Base-by-base conservation (phyloP, 345 rosid genomes). In the Salix udensis region DNA sequence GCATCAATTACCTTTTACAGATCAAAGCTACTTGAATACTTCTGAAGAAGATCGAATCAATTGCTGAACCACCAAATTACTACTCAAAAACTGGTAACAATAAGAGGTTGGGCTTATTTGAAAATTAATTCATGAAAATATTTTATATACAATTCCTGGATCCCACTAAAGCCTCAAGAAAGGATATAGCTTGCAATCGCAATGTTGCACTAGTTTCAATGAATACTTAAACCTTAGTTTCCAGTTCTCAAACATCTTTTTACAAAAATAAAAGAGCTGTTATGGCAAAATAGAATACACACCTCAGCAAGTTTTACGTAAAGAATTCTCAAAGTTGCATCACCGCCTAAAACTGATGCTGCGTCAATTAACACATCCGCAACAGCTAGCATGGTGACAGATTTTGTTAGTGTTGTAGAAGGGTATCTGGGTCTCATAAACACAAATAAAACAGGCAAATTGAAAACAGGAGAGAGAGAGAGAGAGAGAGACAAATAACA, bases 351-450 rank as follows among this genome's bases (percentile, higher is more conserved):
- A 81, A 94, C 94, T 78, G 89, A 87, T 14, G 99, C 99, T 52
- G 97, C 97, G 79, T 96, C 98, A 31, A 80, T 88, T 85, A 96
- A 84, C 73, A 92, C 97, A 80, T 96, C 98, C 85, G 97, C 97
- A 80, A 94, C 97, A 89, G 98, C 99, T 96, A 87, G 72, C 70
- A 87, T 82, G 80, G 88, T 77, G 77, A 82, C 71, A 85, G 66
- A 84, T 68, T 81, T 76, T 39, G 74, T 91, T 80, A 90, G 86
- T 75, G 19, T 72, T 65, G 52, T 75, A 76, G 78, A 79, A 67
- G 52, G 50, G 70, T 44, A 76, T 19, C 55, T 76, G 66, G 67
- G 26, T 82, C 71, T 70, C 82, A 73, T 76, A 65, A 79, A 76
- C 70, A 65, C 46, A 67, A 52, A 50, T 44, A 44, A 79, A 79